A percentile compares a stretch with the other conserved stretches of the same genome.
Conservation (phyloP, 2,329 filamentous ascomycete species). For the Pyrenophora tritici-repentis region DNA sequence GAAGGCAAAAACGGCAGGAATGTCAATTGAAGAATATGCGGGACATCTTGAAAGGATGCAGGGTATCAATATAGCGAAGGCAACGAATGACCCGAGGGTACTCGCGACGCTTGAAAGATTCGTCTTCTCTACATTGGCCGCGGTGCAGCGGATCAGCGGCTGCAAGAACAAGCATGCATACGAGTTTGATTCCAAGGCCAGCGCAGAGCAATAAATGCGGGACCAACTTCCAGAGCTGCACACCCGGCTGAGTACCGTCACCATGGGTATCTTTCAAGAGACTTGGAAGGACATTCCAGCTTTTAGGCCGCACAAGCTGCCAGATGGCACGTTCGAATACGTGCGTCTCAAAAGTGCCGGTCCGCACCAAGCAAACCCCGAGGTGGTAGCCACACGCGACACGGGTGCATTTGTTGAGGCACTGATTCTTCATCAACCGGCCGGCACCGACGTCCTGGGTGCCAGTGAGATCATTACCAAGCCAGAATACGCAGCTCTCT, state of each 20-base stretch:
- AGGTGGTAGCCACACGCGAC: conserved; percentile 4
- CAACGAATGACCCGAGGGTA: conserved; percentile 32
- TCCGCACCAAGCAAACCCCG: not conserved
- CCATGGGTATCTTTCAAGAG: conserved; percentile 10
- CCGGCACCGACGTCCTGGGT: conserved; percentile 8
- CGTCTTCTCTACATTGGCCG: conserved; percentile 51
- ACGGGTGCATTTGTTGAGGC: conserved; percentile 9
- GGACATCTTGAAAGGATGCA: conserved; percentile 40
- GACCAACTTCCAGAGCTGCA: conserved; percentile 2
- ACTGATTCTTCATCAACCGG: conserved; percentile 6
- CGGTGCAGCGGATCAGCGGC: conserved; percentile 31
- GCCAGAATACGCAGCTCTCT: conserved; percentile 6
- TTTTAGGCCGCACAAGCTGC: conserved; percentile 6
- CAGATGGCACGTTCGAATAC: conserved; percentile 6
- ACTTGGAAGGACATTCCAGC: conserved; percentile 7
- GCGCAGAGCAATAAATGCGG: conserved; percentile 21
- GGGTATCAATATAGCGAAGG: conserved; percentile 51
- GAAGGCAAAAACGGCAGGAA: conserved; percentile 23
- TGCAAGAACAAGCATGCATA: conserved; percentile 44
- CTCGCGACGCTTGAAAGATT: conserved; percentile 48
- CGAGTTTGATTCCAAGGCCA: conserved; percentile 51
- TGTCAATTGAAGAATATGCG: conserved; percentile 40
- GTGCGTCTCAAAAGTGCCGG: conserved; percentile 1
- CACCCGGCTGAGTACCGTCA: conserved; percentile 8
- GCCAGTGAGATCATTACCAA: conserved; percentile 8